Base-by-base conservation (phyloP, 257 asterid genomes). In the Thymus mandschuricus region DNA sequence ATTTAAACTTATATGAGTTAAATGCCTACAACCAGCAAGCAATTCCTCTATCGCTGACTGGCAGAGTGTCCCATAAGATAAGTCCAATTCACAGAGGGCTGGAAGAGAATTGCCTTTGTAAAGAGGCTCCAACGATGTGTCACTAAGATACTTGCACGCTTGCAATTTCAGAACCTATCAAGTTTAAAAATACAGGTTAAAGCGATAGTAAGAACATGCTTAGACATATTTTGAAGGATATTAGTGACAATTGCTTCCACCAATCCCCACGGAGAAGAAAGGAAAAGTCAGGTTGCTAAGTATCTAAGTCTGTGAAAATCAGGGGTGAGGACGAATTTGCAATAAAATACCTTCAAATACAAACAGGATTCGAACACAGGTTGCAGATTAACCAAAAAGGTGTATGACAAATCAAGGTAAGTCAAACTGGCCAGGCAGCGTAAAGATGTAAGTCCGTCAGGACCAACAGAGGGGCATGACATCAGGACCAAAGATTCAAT, bases 81-180 rank as follows among this genome's bases (percentile, higher is more conserved):
- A 82, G 83, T 92, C 98, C 84, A 95, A 86, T 79, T 95, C 96
- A 71, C 85, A 70, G 57, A 95, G 89, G 66, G 92, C 84, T 1
- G 97, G 99, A 64, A 95, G 96, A 67, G 97, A 95, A 63, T 89
- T 84, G 66, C 84, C 88, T 78, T 88, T 89, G 83, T 95, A 92
- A 38, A 95, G 90, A 68, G 99, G 96, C 82, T 89, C 97, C 83
- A 95, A 74, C 1, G 99, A 89, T 11, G 89, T 68, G 81, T 88
- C 90, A 40, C 84, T 69, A 5, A 95, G 96, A 80, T 95, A 92
- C 85, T 95, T 95, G 96, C 99, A 95, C n/a, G 99, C 99, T 89
- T 94, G 99, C 92, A 94, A 76, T 82, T 94, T 94, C 64, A 94
- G 78, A 80, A 94, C 98, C 99, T 94, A 74, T 6, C 59, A 50